Evolutionary conservation across 1,139 yeast species (phyloP), one percentile per base, ranked within the genome.

Genomic region (Trichomonascaceae sp.): DNA sequence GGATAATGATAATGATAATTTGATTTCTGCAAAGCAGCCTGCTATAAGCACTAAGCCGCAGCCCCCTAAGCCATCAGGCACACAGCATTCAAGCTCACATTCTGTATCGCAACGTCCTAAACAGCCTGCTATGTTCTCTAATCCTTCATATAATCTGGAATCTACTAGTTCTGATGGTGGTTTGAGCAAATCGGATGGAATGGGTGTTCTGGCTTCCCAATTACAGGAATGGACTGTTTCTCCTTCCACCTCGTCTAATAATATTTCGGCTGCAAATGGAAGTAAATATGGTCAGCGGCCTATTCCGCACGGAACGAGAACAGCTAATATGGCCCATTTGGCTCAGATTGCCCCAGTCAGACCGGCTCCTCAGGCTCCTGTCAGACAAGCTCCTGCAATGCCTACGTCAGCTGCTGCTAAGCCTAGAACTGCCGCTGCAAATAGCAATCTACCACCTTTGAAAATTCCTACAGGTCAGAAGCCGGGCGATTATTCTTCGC

Each of bases 141-240:
- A 39, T 39, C 22, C 49, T 13, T 24, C 45, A 13, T 36, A 39
- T 50, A 36, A 41, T 3, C 20, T 32, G 15, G 43, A 50, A 32
- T 15, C 36, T 17, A 17, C 47, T 24, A 47, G 49, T 17, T 6
- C 43, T 15, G 36, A 22, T n/a, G 6, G 12, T 20, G 30, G 36
- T n/a, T 12, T 17, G 6, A 45, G 36, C 15, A 43, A 44, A 22
- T 49, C 27, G 46, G 47, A 10, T 3, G 15, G 44, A 22, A n/a
- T 43, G 45, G 53, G 50, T 18, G 53, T 52, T 8, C 48, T 55
- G n/a, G 51, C 49, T 10, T 46, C 57, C 6, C 51, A 62, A 27
- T 60, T 66, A 5, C 68, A 64, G 52, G 69, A 66, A 52, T 66
- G 70, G 70, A 63, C 68, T 36, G 59, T 60, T 45, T 58, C 65